Evolutionary conservation across 352 stramenopile species (phyloP).

Genomic region (Phytophthora cryptogea): DNA sequence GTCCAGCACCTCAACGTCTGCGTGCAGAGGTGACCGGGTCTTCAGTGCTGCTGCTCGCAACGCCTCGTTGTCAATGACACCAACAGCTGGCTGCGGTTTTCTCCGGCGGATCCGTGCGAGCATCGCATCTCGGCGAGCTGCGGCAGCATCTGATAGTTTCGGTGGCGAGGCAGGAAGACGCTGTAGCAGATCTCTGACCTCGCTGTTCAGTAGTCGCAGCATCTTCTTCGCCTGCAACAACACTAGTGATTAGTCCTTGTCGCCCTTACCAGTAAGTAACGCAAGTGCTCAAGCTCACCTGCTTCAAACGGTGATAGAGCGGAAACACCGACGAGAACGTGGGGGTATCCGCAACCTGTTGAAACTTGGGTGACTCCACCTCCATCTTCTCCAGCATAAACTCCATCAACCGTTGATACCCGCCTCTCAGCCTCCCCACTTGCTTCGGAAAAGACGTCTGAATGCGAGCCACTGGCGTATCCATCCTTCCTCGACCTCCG

Average conservation of each 20-base stretch:
- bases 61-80: slow-evolving; percentile 18
- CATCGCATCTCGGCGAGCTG: slow-evolving; percentile 46
- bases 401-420: slow-evolving; percentile 34
- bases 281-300: slow-evolving; percentile 31
- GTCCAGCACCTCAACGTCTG: slow-evolving; percentile 26
- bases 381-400: slow-evolving; percentile 45
- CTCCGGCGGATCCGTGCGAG: slow-evolving; percentile 46
- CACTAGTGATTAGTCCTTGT: background rate
- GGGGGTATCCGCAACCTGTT: slow-evolving; percentile 29
- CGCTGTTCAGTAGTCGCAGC: slow-evolving; percentile 39
- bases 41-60: slow-evolving; percentile 1
- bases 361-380: slow-evolving; percentile 29
- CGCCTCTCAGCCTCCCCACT: slow-evolving; percentile 35
- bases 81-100: slow-evolving; percentile 5
- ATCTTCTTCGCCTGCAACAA: slow-evolving; percentile 47
- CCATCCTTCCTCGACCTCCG: slow-evolving; percentile 11
- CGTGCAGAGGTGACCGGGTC: background rate
- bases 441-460: slow-evolving; percentile 43
- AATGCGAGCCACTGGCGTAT: slow-evolving; percentile 22
- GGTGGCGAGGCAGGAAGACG: slow-evolving; percentile 35
- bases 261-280: background rate
- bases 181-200: slow-evolving; percentile 34
- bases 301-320: slow-evolving; percentile 52
- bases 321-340: slow-evolving; percentile 52
- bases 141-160: slow-evolving; percentile 27